Percentiles rank a stretch among this genome's conserved stretches.
phyloP scores from a whole-genome alignment of 257 asterid species.

The Petrea volubilis region DNA sequence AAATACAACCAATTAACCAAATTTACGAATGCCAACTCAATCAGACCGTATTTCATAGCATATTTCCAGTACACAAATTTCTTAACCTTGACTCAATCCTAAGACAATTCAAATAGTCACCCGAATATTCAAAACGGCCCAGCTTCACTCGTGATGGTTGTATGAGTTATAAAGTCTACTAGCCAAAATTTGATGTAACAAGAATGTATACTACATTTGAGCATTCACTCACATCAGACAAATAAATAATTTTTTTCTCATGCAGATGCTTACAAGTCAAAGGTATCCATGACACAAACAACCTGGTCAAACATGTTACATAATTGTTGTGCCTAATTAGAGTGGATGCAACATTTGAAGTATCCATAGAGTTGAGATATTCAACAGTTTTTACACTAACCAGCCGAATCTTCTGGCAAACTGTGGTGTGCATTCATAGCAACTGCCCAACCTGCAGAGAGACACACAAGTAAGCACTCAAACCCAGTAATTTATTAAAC shows the following conservation, averaged over 20 bases:
- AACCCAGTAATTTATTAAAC: conserved; percentile 6
- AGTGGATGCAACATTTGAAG: conserved; percentile 8
- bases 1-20: neutral
- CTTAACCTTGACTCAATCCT: neutral
- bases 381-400: conserved; percentile 45
- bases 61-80: neutral
- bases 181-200: conserved; percentile 2
- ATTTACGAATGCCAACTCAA: neutral
- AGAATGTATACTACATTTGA: neutral
- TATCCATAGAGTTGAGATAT: conserved; percentile 15
- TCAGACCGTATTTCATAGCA: neutral
- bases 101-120: conserved; percentile 1
- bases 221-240: conserved; percentile 10
- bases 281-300: conserved; percentile 2
- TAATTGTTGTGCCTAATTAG: conserved; percentile 2
- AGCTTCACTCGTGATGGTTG: neutral
- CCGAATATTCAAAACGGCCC: neutral
- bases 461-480: conserved; percentile 21
- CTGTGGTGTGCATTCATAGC: conserved; percentile 64
- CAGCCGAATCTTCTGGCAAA: conserved; percentile 77
- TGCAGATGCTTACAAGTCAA: conserved; percentile 16
- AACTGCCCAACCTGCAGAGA: conserved; percentile 77
- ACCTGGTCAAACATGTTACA: conserved; percentile 1
- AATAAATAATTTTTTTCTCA: neutral
- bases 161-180: neutral